These are phyloP conservation scores for Cladosporium sp. DNA, from an alignment of 2,329 filamentous ascomycete genomes.

Conservation along the genomic window DNA sequence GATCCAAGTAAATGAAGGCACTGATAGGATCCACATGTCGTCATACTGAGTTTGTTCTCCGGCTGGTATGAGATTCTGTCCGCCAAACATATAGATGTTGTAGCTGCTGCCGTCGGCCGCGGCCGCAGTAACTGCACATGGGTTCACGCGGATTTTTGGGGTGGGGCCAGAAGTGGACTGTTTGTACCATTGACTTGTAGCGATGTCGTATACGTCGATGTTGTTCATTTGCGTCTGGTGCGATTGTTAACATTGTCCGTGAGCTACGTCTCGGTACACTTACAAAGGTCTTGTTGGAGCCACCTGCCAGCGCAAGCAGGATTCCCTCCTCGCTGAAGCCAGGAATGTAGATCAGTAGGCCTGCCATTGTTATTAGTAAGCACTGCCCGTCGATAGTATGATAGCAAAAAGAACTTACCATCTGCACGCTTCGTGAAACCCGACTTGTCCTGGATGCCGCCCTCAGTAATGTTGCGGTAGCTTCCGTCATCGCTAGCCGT, in stretches of 20 bases:
- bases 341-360: conserved; percentile 71
- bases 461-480: conserved; percentile 73
- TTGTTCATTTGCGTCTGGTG: conserved; percentile 65
- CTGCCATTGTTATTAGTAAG: neutral
- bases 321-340: conserved; percentile 75
- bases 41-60: conserved; percentile 62
- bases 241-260: neutral
- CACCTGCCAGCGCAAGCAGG: conserved; percentile 75
- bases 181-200: conserved; percentile 68
- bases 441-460: conserved; percentile 64
- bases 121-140: conserved; percentile 71
- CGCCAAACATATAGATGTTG: conserved; percentile 77
- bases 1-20: conserved; percentile 81
- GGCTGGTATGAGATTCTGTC: conserved; percentile 69
- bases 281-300: conserved; percentile 66
- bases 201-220: conserved; percentile 80
- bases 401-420: conserved; percentile 33
- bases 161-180: conserved; percentile 64
- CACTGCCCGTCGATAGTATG: no score
- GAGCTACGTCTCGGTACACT: conserved; percentile 27
- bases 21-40: conserved; percentile 76
- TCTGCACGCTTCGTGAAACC: conserved; percentile 74
- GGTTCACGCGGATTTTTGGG: conserved; percentile 63
- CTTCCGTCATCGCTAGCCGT: conserved; percentile 62
- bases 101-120: conserved; percentile 66